Evolutionary conservation across 2,329 filamentous ascomycete genomes (phyloP).

Genomic region (Alternaria sp.): DNA sequence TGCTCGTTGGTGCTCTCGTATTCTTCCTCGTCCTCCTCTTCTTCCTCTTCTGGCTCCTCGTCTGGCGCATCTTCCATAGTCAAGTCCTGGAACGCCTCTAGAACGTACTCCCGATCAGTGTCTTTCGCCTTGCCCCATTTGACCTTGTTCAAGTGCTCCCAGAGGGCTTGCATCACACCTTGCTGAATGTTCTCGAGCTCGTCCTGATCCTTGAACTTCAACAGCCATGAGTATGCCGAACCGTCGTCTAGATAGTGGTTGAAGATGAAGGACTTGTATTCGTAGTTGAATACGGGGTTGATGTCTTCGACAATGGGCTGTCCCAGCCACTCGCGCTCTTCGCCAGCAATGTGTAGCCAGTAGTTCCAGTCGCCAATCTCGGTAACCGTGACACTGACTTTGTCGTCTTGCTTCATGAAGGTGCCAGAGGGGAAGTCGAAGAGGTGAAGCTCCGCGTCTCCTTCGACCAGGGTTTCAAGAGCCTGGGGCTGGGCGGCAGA

Average conservation of each 20-base stretch:
- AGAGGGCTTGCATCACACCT: conserved; percentile 91
- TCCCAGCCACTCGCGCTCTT: conserved; percentile 82
- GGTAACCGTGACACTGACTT: conserved; percentile 78
- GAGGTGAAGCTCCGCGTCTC: conserved; percentile 85
- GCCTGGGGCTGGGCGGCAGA: conserved; percentile 69
- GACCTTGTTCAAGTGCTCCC: conserved; percentile 92
- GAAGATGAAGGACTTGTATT: conserved; percentile 99
- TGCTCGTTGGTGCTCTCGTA: conserved; percentile 69
- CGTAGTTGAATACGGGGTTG: conserved; percentile 98
- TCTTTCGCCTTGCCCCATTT: conserved; percentile 96
- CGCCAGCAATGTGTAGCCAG: conserved; percentile 85
- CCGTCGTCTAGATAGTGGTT: conserved; percentile 92
- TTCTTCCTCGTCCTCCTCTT: conserved; percentile 67
- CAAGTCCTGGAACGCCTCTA: conserved; percentile 94
- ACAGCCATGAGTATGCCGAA: conserved; percentile 91
- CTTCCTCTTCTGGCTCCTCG: conserved; percentile 61
- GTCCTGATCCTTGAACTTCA: conserved; percentile 85
- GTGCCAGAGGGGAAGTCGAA: conserved; percentile 89
- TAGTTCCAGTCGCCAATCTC: conserved; percentile 94
- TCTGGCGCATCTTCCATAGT: conserved; percentile 81
- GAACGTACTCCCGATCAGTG: conserved; percentile 89
- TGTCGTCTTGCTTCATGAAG: conserved; percentile 79
- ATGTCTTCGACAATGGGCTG: conserved; percentile 87
- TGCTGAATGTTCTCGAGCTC: conserved; percentile 88
- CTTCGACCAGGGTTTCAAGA: conserved; percentile 74